Conservation (phyloP, 2,329 filamentous ascomycete genomes). For the Mycosphaerelloides madeirae region DNA sequence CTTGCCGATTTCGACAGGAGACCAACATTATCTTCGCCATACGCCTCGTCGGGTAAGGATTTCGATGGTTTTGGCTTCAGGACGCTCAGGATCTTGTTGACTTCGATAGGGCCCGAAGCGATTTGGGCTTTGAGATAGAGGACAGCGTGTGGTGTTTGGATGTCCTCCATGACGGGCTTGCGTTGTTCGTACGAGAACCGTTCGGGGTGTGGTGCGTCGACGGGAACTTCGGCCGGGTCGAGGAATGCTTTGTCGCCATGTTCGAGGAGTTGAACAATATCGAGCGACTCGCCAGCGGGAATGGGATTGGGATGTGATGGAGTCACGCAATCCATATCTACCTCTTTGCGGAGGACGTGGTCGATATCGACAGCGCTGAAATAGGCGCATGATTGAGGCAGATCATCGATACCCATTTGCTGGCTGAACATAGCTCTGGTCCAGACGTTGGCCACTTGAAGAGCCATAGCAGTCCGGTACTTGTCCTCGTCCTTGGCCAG, state of each 20-base stretch:
- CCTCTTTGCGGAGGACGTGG: conserved; percentile 92
- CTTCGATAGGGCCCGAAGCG: conserved; percentile 64
- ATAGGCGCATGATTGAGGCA: conserved; percentile 90
- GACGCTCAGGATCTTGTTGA: conserved; percentile 40
- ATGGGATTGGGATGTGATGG: conserved; percentile 78
- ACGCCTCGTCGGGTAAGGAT: conserved; percentile 4
- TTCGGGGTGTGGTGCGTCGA: conserved; percentile 55
- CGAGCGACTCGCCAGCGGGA: conserved; percentile 76
- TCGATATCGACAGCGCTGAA: conserved; percentile 96
- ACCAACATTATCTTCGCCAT: not conserved
- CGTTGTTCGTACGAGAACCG: conserved; percentile 65
- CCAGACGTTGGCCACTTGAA: conserved; percentile 94
- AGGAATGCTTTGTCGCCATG: conserved; percentile 66
- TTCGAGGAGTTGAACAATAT: conserved; percentile 71
- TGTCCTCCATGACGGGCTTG: conserved; percentile 70
- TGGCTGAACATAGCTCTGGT: conserved; percentile 96
- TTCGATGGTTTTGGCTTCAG: conserved; percentile 10
- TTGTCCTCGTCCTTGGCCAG: conserved; percentile 79
- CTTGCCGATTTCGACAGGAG: not conserved
- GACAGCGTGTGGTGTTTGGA: conserved; percentile 37
- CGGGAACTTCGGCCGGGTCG: conserved; percentile 59
- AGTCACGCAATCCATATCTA: conserved; percentile 95
- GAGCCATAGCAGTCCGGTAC: conserved; percentile 83
- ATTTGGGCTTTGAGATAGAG: conserved; percentile 81
- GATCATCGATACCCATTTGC: conserved; percentile 90